phyloP scores from a whole-genome alignment of 2,329 filamentous ascomycete species.

The Sporothrix mexicana region DNA sequence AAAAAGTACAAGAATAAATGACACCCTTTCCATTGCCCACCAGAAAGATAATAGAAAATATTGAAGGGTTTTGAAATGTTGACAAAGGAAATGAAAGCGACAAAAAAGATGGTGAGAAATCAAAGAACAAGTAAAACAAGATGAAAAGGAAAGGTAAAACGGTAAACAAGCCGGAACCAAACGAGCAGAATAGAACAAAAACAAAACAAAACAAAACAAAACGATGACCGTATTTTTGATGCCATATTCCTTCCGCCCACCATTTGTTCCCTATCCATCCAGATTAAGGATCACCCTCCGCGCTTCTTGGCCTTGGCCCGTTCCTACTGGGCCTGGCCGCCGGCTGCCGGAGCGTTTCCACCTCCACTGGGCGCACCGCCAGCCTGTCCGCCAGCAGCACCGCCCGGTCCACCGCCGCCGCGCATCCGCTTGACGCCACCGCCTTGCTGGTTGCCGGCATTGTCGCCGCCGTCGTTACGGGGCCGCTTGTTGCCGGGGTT shows the following conservation, averaged over 20 bases:
- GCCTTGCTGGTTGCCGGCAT: constrained; percentile 38
- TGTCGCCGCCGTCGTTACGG: constrained; percentile 52
- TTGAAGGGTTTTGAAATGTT: background rate
- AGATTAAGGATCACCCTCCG: background rate
- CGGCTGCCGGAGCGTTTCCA: constrained; percentile 5
- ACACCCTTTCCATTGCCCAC: background rate
- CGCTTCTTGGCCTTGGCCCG: background rate
- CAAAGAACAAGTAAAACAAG: background rate
- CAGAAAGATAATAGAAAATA: background rate
- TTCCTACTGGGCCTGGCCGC: constrained; percentile 23
- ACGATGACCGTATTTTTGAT: constrained; percentile 1
- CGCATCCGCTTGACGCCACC: constrained; percentile 49
- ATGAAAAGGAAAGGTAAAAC: background rate
- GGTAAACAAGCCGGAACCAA: background rate
- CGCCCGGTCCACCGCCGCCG: constrained; percentile 41
- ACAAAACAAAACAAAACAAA: background rate
- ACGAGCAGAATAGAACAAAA: background rate
- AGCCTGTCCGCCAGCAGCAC: constrained; percentile 35
- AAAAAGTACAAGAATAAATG: constrained; percentile 6
- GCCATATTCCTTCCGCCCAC: background rate
- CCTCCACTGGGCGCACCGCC: background rate
- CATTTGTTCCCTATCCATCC: background rate
- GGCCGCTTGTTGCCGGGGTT: constrained; percentile 62
- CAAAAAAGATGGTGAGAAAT: background rate
- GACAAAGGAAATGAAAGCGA: background rate